Conservation (phyloP, 805 yeast genomes). For the Yarrowia sp. region DNA sequence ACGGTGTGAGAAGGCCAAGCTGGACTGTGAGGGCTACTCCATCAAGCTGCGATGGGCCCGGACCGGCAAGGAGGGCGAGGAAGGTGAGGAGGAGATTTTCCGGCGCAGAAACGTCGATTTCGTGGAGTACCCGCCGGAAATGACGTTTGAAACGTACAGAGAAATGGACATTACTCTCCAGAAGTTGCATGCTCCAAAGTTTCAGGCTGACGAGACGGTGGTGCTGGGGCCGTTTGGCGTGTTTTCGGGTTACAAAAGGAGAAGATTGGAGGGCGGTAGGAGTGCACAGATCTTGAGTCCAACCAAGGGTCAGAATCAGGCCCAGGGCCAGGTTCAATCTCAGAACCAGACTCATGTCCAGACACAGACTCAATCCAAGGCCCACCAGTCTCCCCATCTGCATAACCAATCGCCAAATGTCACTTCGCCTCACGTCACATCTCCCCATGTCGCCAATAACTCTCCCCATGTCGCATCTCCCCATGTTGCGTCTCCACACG, state of each 20-base stretch:
- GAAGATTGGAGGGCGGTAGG: neutral
- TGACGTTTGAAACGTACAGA: conserved; percentile 71
- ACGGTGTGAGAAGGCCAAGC: conserved; percentile 71
- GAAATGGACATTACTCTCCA: conserved; percentile 79
- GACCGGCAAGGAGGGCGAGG: conserved; percentile 42
- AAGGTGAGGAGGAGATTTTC: conserved; percentile 58
- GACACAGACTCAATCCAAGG: too few species aligned
- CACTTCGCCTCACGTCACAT: too few species aligned
- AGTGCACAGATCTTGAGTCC: neutral
- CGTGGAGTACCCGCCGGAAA: conserved; percentile 69
- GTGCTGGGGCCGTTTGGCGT: conserved; percentile 84
- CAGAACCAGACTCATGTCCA: neutral
- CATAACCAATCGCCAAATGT: neutral
- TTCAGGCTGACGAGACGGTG: conserved; percentile 57
- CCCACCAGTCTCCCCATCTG: conserved; percentile 4
- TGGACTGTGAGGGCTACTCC: conserved; percentile 82
- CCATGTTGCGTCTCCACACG: too few species aligned
- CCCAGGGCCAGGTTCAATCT: neutral
- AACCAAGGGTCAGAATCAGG: too few species aligned
- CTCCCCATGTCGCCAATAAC: neutral
- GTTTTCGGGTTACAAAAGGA: conserved; percentile 57
- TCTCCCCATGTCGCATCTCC: too few species aligned
- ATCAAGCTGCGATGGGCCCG: conserved; percentile 80
- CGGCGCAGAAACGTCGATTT: conserved; percentile 62
- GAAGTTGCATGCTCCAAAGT: conserved; percentile 58